Evolutionary conservation across 208 protist species (phyloP).

Genomic region (Leishmania major): DNA sequence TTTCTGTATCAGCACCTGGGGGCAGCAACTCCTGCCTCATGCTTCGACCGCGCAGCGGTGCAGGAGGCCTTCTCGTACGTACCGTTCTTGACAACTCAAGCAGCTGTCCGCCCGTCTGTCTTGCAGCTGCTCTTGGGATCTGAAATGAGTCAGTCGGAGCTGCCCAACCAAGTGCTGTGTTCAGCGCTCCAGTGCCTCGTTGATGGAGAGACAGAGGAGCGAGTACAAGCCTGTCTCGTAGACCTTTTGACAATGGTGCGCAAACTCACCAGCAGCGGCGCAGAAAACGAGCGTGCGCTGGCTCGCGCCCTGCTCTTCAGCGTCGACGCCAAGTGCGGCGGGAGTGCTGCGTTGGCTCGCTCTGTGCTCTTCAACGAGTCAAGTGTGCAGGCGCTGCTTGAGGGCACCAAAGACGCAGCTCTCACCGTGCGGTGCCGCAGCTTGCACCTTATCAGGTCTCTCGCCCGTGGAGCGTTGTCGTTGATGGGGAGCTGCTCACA

Average conservation of each 20-base stretch:
- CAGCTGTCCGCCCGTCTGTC: constrained; percentile 12
- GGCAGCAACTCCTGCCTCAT: neutral
- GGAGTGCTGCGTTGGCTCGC: constrained; percentile 11
- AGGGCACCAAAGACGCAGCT: constrained; percentile 3
- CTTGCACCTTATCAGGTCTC: constrained; percentile 31
- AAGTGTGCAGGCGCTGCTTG: constrained; percentile 22
- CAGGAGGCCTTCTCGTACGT: constrained; percentile 33
- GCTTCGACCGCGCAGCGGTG: neutral
- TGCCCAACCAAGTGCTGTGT: neutral
- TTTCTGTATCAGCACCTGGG: constrained; percentile 13
- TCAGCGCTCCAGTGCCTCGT: constrained; percentile 23
- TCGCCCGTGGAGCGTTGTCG: constrained; percentile 11
- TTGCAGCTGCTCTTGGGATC: constrained; percentile 13
- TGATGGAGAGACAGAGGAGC: constrained; percentile 23
- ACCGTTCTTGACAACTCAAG: constrained; percentile 24
- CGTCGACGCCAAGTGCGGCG: constrained; percentile 17
- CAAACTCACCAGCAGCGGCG: neutral
- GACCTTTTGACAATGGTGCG: constrained; percentile 16
- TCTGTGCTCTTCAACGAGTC: constrained; percentile 15
- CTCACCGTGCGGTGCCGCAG: constrained; percentile 28
- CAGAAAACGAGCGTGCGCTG: neutral
- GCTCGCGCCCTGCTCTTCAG: constrained; percentile 27
- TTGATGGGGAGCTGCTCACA: neutral
- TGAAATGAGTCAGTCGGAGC: neutral
- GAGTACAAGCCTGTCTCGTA: constrained; percentile 14